Evolutionary conservation across 805 yeast species (phyloP), one percentile per base, ranked within the genome.

Genomic region (Candida nonsorbophila): DNA sequence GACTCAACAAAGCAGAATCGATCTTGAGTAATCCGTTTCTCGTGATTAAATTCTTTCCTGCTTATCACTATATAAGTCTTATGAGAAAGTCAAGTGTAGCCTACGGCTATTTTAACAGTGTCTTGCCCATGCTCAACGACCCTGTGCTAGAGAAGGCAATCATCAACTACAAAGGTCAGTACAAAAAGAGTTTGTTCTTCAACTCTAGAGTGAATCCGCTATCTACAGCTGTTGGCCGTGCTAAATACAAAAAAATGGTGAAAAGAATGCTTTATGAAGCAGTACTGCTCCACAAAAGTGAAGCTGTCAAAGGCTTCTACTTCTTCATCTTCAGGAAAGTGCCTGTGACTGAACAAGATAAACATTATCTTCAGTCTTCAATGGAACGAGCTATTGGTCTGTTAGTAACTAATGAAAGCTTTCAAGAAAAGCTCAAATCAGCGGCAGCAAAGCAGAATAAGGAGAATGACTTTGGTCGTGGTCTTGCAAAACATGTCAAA

Each of bases 71-170:
- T 24, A 24, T 57, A 5, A 39, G 55, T 9, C n/a, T 27, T 23
- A 45, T 43, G 23, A 46, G 69, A 22, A 63, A 63, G 37, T 61
- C 69, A 7, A 59, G 53, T 29, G 42, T 64, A 20, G 62, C 69
- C 8, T 52, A 54, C 29, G 52, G 54, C 3, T 55, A 56, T 38
- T 47, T 55, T 23, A 52, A 57, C 31, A 37, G 29, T n/a, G 49
- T 52, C 3, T 47, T 57, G 3, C 47, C 32, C 22, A 41, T 41
- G 6, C 36, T 61, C 17, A 63, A 63, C 33, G 47, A 50, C 35
- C 13, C 34, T 1, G 20, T 12, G 2, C 44, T 62, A 11, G 56
- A 44, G 20, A 36, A 35, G 3, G 32, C 29, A 8, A 29, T 57
- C 16, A 30, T 24, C 13, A 20, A 24, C 3, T 64, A 63, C 39